Evolutionary conservation across 192 early-diverging fungal genomes (phyloP).

Genomic region (Backusella westeae): DNA sequence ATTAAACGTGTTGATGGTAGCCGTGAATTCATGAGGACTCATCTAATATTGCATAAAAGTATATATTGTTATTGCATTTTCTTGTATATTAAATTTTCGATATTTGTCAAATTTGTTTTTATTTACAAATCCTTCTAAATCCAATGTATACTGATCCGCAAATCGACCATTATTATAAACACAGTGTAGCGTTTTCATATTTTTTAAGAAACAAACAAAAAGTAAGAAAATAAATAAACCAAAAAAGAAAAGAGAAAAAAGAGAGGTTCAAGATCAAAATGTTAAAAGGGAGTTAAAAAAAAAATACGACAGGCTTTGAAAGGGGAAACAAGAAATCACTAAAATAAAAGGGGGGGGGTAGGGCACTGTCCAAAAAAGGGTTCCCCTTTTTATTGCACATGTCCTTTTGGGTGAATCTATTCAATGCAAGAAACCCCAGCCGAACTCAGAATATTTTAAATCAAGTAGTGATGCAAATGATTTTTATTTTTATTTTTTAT

Average conservation of each 20-base stretch:
- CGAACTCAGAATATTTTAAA: background rate
- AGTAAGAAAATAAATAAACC: background rate
- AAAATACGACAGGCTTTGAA: background rate
- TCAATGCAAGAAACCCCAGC: background rate
- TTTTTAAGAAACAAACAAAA: too few relatives aligned
- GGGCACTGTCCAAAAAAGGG: background rate
- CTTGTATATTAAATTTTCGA: background rate
- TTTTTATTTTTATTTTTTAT: background rate
- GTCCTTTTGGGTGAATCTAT: background rate
- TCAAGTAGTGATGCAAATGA: background rate
- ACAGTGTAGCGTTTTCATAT: conserved; percentile 27
- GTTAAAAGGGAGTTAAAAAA: conserved; percentile 1
- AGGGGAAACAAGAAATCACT: background rate
- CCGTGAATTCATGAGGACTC: conserved; percentile 20
- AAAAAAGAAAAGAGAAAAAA: background rate
- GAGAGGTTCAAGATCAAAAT: conserved; percentile 8
- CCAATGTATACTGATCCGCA: conserved; percentile 32
- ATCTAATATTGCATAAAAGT: conserved; percentile 6
- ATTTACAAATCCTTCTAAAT: conserved; percentile 32
- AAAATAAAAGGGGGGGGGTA: background rate
- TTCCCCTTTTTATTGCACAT: background rate
- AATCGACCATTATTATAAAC: conserved; percentile 10
- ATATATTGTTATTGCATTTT: background rate
- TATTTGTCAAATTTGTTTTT: background rate
- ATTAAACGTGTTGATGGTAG: conserved; percentile 24